These are phyloP conservation scores for Kluyveromyces nonfermentans DNA, from an alignment of 805 yeast genomes.

Conservation along the genomic window DNA sequence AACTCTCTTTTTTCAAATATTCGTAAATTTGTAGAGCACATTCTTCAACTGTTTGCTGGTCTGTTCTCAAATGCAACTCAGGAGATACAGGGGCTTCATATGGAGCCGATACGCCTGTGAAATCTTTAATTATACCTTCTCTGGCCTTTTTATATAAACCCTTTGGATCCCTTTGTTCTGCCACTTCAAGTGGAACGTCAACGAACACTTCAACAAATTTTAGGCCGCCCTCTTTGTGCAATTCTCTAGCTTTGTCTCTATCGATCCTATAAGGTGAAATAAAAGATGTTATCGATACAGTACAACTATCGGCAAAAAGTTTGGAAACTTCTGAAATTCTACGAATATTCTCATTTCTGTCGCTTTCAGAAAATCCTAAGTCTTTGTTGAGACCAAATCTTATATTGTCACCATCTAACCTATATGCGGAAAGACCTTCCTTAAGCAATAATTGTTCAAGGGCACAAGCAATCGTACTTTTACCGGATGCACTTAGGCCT, in stretches of 20 bases:
- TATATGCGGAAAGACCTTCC: slow-evolving; percentile 63
- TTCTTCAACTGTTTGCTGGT: slow-evolving; percentile 65
- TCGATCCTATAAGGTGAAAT: slow-evolving; percentile 86
- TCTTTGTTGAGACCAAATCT: slow-evolving; percentile 94
- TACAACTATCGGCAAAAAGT: slow-evolving; percentile 87
- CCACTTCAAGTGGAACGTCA: slow-evolving; percentile 89
- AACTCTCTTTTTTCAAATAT: slow-evolving; percentile 48
- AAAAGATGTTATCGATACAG: slow-evolving; percentile 81
- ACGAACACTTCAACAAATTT: slow-evolving; percentile 88
- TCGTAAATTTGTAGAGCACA: slow-evolving; percentile 64
- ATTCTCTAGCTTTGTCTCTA: slow-evolving; percentile 74
- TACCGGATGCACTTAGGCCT: slow-evolving; percentile 92
- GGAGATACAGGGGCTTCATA: slow-evolving; percentile 86
- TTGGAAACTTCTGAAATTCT: slow-evolving; percentile 92
- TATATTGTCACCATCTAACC: slow-evolving; percentile 91
- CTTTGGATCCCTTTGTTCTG: slow-evolving; percentile 95
- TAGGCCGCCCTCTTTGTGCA: slow-evolving; percentile 64
- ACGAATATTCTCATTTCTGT: slow-evolving; percentile 90
- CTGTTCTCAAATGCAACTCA: slow-evolving; percentile 73
- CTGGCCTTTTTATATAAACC: slow-evolving; percentile 95
- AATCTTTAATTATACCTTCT: slow-evolving; percentile 87
- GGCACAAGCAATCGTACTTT: slow-evolving; percentile 89
- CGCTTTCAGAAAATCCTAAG: slow-evolving; percentile 83
- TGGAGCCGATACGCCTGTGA: slow-evolving; percentile 94
- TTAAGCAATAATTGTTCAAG: slow-evolving; percentile 73